Evolutionary conservation across 1,139 yeast genomes (phyloP), one percentile per base, ranked within the genome.

Genomic region (Yamadazyma atlantica): DNA sequence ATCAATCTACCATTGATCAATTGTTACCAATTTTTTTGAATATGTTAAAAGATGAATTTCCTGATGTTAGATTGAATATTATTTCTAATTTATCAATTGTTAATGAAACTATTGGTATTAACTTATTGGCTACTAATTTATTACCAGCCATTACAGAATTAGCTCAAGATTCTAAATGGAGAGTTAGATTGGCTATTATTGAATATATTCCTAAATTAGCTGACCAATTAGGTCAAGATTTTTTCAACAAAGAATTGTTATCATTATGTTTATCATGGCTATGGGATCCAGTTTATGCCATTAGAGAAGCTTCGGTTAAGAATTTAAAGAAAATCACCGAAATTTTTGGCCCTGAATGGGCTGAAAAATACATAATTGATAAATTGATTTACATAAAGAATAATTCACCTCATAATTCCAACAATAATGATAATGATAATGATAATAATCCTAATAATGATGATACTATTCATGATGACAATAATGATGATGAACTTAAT

Each of bases 161-260:
- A 49, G 97, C 98, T 7, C 94, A 89, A 58, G 98, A 94, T 65
- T 84, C 84, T 53, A 94, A 90, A 58, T 94, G 99, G 99, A 80
- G 98, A 55, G 97, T 94, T 21, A 82, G 98, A 57, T 75, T 94
- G 58, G 98, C 98, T 12, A 92, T 94, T 46, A 94, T 94, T 56
- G 96, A 94, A 60, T 94, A 94, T 63, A 88, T 90, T 51, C 99
- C 99, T 17, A 74, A 92, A 50, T 73, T 94, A 48, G 97, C 98
- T n/a, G 85, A 86, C 53, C 98, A 94, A 63, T 72, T 94, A 46
- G 98, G 98, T 25, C 92, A 85, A 41, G 82, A 88, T 16, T 89
- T 92, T 58, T 94, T 94, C 65, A 94, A 92, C 61, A 85, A 87
- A 55, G 96, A 92, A 54, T 72, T 94, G 51, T 90, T 95, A 45